A percentile compares a stretch with the other conserved stretches of the same genome.
These are phyloP conservation scores for Melaleuca quinquenervia DNA, from an alignment of 345 rosid species.

Conservation along the genomic window DNA sequence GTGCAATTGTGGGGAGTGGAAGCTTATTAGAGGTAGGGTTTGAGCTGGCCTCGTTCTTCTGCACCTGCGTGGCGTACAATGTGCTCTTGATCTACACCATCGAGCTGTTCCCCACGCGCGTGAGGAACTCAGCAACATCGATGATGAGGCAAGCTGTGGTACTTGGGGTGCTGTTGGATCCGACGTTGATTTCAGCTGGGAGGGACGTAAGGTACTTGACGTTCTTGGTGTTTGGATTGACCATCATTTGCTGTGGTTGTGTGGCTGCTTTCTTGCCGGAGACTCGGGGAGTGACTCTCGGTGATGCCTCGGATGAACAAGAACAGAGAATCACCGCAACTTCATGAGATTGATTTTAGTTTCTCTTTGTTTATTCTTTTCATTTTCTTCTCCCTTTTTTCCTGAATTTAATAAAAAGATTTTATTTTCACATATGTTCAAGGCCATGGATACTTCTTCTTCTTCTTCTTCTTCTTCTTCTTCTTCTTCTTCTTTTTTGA, in stretches of 20 bases:
- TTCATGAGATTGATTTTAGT: neutral
- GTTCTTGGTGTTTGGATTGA: conserved; percentile 49
- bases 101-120: conserved; percentile 56
- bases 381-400: too few species aligned
- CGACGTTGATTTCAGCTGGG: conserved; percentile 44
- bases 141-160: conserved; percentile 51
- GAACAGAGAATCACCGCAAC: neutral
- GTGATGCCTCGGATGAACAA: conserved; percentile 15
- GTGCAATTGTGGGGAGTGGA: conserved; percentile 2
- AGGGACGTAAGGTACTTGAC: conserved; percentile 16
- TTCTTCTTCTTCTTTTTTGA: neutral
- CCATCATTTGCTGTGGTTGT: conserved; percentile 37
- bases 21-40: conserved; percentile 13
- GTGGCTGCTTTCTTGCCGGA: conserved; percentile 40
- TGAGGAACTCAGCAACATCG: conserved; percentile 50
- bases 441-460: neutral
- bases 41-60: conserved; percentile 41
- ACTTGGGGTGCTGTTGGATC: conserved; percentile 44
- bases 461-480: neutral
- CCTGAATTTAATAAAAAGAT: neutral
- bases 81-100: conserved; percentile 33
- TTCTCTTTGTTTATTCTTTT: too few species aligned
- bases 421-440: neutral
- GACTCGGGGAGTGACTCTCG: conserved; percentile 34
- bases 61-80: conserved; percentile 23